Evolutionary conservation across 1,139 yeast genomes (phyloP).

Genomic region (Saccharomyces hybrid): DNA sequence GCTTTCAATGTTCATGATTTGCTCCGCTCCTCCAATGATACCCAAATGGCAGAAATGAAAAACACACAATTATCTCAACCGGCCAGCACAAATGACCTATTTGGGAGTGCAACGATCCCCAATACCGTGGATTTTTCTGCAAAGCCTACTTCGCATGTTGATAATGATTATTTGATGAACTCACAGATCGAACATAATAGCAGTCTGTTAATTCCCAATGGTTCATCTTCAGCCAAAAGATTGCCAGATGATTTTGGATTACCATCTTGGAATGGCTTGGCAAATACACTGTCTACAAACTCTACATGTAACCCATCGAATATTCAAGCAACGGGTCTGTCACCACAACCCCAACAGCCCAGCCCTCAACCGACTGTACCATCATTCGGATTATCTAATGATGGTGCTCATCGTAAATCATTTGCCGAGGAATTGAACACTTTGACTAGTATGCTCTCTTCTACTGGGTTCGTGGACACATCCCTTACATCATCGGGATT

Average conservation of each 20-base stretch:
- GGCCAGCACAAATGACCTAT: not conserved
- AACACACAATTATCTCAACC: not conserved
- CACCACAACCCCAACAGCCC: not conserved
- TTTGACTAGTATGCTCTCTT: slow-evolving; percentile 23
- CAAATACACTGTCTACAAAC: not conserved
- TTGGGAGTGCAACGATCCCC: not conserved
- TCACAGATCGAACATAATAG: not conserved
- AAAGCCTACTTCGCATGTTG: not conserved
- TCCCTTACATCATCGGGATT: slow-evolving; percentile 4
- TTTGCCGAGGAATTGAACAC: slow-evolving; percentile 25
- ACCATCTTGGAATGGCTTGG: slow-evolving; percentile 4
- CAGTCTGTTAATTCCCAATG: slow-evolving; percentile 3
- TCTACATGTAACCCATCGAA: not conserved
- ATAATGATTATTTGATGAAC: not conserved
- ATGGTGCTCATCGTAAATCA: slow-evolving; percentile 8
- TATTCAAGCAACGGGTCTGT: not conserved
- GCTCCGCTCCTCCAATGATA: slow-evolving; percentile 8
- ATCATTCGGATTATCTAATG: slow-evolving; percentile 3
- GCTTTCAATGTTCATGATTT: slow-evolving; percentile 15
- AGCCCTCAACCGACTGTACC: not conserved
- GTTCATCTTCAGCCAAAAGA: not conserved
- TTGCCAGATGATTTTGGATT: slow-evolving; percentile 1
- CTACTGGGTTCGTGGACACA: slow-evolving; percentile 19
- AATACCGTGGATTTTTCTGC: not conserved
- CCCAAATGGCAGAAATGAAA: not conserved